phyloP scores from a whole-genome alignment of 139 green algal genomes.

The Zygnema circumcarinatum region DNA sequence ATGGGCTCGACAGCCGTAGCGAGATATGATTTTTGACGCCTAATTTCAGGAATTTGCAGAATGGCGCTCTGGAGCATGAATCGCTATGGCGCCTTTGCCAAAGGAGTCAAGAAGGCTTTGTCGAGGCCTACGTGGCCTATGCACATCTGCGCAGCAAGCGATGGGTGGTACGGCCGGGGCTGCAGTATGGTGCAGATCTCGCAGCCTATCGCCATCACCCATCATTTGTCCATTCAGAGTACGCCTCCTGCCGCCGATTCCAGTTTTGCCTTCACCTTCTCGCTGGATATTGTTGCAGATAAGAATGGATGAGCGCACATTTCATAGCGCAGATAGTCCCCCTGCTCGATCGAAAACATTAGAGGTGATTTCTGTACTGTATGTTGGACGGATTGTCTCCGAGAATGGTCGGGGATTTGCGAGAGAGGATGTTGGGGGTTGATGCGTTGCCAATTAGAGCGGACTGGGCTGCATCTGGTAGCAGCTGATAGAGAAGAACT shows the following conservation, averaged over 20 bases:
- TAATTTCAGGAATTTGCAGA: too few relatives aligned
- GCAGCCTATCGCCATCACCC: slow-evolving; percentile 36
- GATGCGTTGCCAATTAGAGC: too few relatives aligned
- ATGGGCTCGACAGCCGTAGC: too few relatives aligned
- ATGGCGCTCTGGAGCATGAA: too few relatives aligned
- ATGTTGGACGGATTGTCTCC: too few relatives aligned
- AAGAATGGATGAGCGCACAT: not conserved
- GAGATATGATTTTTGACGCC: too few relatives aligned
- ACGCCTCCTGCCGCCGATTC: not conserved
- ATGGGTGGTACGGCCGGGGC: slow-evolving; percentile 32
- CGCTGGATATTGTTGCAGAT: not conserved
- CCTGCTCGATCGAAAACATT: not conserved
- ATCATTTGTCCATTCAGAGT: slow-evolving; percentile 41
- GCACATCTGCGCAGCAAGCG: slow-evolving; percentile 16
- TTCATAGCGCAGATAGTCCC: not conserved
- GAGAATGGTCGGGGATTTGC: too few relatives aligned
- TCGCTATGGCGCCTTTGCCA: not conserved
- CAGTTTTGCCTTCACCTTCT: not conserved
- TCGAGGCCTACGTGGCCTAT: slow-evolving; percentile 17
- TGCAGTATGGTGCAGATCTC: slow-evolving; percentile 43
- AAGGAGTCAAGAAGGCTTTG: not conserved
- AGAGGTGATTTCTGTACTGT: too few relatives aligned
- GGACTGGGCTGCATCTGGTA: too few relatives aligned
- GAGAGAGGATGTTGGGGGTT: too few relatives aligned
- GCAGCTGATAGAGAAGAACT: too few relatives aligned